Base-by-base conservation (phyloP, 1,284 basidiomycete genomes). In the Cutaneotrichosporon daszewskae region DNA sequence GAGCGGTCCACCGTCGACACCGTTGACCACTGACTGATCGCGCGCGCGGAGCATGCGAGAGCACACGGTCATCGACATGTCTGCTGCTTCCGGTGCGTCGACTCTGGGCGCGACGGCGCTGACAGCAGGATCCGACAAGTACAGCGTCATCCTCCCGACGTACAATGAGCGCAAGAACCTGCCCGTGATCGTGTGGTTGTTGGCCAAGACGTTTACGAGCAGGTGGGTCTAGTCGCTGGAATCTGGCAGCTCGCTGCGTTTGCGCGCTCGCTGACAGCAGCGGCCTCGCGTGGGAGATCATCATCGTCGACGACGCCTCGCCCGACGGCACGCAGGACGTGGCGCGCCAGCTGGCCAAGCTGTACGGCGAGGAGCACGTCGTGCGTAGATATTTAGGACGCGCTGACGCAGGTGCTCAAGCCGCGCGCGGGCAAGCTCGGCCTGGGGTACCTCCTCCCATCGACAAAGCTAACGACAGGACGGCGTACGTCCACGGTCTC, bases 131-230 rank as follows among this genome's bases (percentile, higher is more conserved):
- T 44, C 54, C 31, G 63, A 72, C 57, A 87, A 84, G 69, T 88
- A 87, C 68, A 86, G 84, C 40, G 87, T 92, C 54, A 91, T 92
- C 60, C 76, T 92, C 11, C 89, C 89, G 32, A 92, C 88, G 2
- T 94, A 92, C 71, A 91, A 92, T 65, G 89, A 92, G 68, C 80
- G 89, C 58, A 87, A 86, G 73, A 92, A 94, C 64, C 72, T 94
- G 17, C 89, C 89, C 1, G 79, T 92, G 40, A 85, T 92, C 51
- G 68, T 87, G 19, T 91, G 85, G 84, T 73, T 91, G 2, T 72
- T 91, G 29, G 84, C 83, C 18, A 81, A 77, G 53, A 81, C 79
- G 3, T 90, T 91, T 53, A 70, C 75, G 33, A 77, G 84, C 62
- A 76, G 85, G 87, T 88, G 64, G 59, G 83, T 40, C 2, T 12